Conservation (phyloP, 2,329 filamentous ascomycete genomes). For the Talaromyces atroroseus region DNA sequence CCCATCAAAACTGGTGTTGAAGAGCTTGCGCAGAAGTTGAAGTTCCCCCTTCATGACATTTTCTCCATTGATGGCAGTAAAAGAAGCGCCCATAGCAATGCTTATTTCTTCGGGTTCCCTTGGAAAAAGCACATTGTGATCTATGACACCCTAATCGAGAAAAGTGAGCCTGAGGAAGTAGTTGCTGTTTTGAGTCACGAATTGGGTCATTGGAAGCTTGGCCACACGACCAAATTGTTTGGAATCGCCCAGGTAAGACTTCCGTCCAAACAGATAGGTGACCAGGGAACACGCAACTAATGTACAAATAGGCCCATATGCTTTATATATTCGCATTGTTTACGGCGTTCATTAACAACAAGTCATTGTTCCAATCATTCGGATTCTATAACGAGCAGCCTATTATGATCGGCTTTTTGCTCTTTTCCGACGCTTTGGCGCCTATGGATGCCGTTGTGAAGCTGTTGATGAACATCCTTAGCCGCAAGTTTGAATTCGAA, state of each 20-base stretch:
- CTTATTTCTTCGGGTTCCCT: slow-evolving; percentile 93
- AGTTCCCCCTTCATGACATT: slow-evolving; percentile 87
- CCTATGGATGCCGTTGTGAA: slow-evolving; percentile 95
- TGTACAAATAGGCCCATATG: slow-evolving; percentile 64
- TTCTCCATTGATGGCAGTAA: slow-evolving; percentile 94
- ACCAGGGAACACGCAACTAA: slow-evolving; percentile 1
- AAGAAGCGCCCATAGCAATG: slow-evolving; percentile 81
- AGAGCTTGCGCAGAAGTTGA: slow-evolving; percentile 70
- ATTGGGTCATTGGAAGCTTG: slow-evolving; percentile 93
- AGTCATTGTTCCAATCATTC: slow-evolving; percentile 82
- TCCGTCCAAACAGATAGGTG: background rate
- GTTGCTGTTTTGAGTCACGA: slow-evolving; percentile 94
- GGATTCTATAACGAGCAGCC: slow-evolving; percentile 79
- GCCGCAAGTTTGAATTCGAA: slow-evolving; percentile 91
- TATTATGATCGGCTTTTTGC: slow-evolving; percentile 93
- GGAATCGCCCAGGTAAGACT: slow-evolving; percentile 69
- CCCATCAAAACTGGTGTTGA: slow-evolving; percentile 85
- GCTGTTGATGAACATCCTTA: slow-evolving; percentile 92
- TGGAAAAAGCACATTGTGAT: slow-evolving; percentile 99
- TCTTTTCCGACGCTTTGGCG: slow-evolving; percentile 93
- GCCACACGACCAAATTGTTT: slow-evolving; percentile 88
- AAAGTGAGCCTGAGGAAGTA: slow-evolving; percentile 86
- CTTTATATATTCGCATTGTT: slow-evolving; percentile 97
- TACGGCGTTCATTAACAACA: slow-evolving; percentile 95
- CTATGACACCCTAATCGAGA: slow-evolving; percentile 95